These are phyloP conservation scores for Austroboletus niveus DNA, from an alignment of 1,284 basidiomycete species.

Conservation along the genomic window DNA sequence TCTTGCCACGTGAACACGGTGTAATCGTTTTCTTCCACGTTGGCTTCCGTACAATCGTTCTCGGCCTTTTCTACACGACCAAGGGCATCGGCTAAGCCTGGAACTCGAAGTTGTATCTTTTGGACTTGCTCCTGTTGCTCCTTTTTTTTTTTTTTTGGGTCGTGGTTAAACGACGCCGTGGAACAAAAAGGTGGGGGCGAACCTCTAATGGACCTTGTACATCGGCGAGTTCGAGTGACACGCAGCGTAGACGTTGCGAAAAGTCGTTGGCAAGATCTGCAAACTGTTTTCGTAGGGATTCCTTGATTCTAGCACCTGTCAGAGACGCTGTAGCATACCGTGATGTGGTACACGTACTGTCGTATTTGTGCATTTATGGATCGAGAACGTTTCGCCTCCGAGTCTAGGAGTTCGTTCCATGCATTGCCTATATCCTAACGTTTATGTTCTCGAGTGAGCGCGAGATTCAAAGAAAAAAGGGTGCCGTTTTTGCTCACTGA, in stretches of 20 bases:
- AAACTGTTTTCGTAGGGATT: conserved; percentile 79
- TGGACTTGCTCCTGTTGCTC: conserved; percentile 53
- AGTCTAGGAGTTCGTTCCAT: conserved; percentile 74
- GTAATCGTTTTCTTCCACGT: conserved; percentile 97
- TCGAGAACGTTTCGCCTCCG: conserved; percentile 78
- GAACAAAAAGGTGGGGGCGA: conserved; percentile 6
- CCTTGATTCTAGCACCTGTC: conserved; percentile 72
- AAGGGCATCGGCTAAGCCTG: conserved; percentile 57
- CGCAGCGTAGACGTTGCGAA: conserved; percentile 65
- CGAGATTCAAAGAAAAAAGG: neutral
- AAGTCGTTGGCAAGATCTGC: conserved; percentile 85
- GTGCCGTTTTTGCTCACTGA: conserved; percentile 39
- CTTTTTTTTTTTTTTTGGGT: conserved; percentile 28
- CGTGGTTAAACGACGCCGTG: conserved; percentile 25
- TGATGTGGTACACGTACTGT: conserved; percentile 54
- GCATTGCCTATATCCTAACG: conserved; percentile 71
- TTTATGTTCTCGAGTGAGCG: conserved; percentile 9
- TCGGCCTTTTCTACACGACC: conserved; percentile 61
- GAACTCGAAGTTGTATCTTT: conserved; percentile 63
- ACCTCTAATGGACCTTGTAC: conserved; percentile 83
- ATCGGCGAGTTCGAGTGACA: conserved; percentile 75
- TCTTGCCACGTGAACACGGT: conserved; percentile 91
- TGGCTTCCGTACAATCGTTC: conserved; percentile 81
- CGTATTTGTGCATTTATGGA: conserved; percentile 91
- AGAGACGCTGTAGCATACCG: conserved; percentile 5